These are phyloP conservation scores for Calocybe gambosa DNA, from an alignment of 1,284 basidiomycete genomes.

Conservation along the genomic window DNA sequence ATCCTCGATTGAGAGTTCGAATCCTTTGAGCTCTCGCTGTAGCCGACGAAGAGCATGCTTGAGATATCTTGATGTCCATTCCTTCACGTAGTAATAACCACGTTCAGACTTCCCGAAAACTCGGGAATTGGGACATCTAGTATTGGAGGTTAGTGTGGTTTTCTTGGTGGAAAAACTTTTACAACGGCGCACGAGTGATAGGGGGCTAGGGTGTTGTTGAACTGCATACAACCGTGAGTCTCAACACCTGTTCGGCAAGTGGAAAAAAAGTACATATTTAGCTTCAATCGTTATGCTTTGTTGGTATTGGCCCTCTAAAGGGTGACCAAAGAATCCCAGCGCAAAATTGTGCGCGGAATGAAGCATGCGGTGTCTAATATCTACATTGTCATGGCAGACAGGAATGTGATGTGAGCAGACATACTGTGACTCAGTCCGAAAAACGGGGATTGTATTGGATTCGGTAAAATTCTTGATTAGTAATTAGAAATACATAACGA, in stretches of 20 bases:
- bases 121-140: conserved; percentile 59
- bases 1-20: conserved; percentile 65
- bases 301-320: conserved; percentile 71
- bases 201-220: conserved; percentile 77
- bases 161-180: neutral
- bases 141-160: neutral
- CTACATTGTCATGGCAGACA: too few relatives aligned
- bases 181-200: conserved; percentile 50
- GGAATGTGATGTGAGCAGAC: conserved; percentile 18
- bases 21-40: conserved; percentile 53
- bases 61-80: conserved; percentile 73
- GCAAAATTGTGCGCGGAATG: conserved; percentile 82
- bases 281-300: conserved; percentile 78
- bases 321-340: conserved; percentile 83
- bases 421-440: conserved; percentile 83
- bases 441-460: conserved; percentile 67
- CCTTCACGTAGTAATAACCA: conserved; percentile 45
- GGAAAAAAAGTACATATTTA: conserved; percentile 38
- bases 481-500: conserved; percentile 2
- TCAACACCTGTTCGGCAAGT: neutral
- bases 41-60: conserved; percentile 61
- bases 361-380: conserved; percentile 69
- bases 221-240: conserved; percentile 29
- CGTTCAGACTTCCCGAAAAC: conserved; percentile 45
- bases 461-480: conserved; percentile 64